Evolutionary conservation across 1,139 yeast species (phyloP).

Genomic region (Geotrichum cucujoidarum): DNA sequence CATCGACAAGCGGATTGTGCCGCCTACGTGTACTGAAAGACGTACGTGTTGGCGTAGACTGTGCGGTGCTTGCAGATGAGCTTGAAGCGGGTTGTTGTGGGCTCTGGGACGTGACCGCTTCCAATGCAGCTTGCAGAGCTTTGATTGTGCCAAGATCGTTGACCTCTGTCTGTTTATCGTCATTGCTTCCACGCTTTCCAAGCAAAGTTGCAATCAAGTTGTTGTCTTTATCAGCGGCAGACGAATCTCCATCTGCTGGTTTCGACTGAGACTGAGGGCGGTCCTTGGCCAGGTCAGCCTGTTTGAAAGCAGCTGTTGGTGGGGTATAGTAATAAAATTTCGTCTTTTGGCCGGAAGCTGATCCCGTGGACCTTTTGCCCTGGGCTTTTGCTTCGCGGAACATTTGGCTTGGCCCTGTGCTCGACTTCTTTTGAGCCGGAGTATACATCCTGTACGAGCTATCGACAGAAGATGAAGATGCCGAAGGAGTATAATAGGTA

Average conservation of each 20-base stretch:
- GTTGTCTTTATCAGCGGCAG: conserved; percentile 18
- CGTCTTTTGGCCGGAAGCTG: conserved; percentile 4
- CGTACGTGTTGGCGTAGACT: conserved; percentile 2
- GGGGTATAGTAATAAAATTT: conserved; percentile 20
- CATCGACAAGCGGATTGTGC: conserved; percentile 26
- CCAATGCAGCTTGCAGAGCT: conserved; percentile 38
- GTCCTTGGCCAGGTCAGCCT: neutral
- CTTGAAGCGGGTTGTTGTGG: conserved; percentile 1
- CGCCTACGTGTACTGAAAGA: neutral
- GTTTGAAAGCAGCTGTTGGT: conserved; percentile 8
- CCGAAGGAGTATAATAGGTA: conserved; percentile 13
- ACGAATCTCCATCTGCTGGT: conserved; percentile 18
- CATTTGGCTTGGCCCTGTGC: neutral
- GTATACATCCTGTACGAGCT: neutral
- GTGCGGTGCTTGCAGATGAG: conserved; percentile 2
- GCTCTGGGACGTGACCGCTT: conserved; percentile 24
- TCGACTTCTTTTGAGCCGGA: neutral
- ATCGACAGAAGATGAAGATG: neutral
- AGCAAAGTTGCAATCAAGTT: conserved; percentile 38
- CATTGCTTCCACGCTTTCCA: conserved; percentile 5
- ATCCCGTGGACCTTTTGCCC: neutral
- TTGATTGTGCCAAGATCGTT: conserved; percentile 36
- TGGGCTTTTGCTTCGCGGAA: neutral
- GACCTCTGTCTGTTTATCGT: conserved; percentile 23
- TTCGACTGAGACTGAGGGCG: neutral